Base-by-base conservation (phyloP, 306 rosid genomes). In the Glycine tomentella region DNA sequence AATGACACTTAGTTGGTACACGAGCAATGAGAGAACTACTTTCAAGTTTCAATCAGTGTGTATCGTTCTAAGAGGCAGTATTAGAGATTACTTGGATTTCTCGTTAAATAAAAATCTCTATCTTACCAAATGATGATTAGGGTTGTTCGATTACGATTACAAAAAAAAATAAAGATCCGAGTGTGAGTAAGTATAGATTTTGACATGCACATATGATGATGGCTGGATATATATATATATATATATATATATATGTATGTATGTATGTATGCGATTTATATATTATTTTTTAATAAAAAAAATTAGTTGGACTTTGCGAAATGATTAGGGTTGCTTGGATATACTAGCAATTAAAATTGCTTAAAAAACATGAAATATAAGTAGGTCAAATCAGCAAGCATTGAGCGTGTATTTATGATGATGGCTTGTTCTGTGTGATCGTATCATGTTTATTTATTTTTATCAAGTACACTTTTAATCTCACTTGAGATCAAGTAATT, bases 321-420 rank as follows among this genome's bases (percentile, higher is more conserved):
- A 86, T 86, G 82, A 79, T 86, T 86, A 69, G 69, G 72, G 53
- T 56, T 76, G 64, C 20, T n/a, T 76, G 52, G 0, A 16, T 70
- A 25, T 25, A 25, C 31, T 25, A 58, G 31, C 36, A 71, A 75
- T 79, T 69, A 65, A 70, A 79, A 75, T 56, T 61, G 31, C 11
- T 34, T 31, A 68, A 42, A 68, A 15, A 67, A 9, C 46, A 62
- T 51, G 50, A 42, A 75, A 68, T 34, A 66, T 14, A 63, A 70
- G 77, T 77, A 49, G 82, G 8, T 34, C 61, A 55, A 80, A 76
- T 58, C 36, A 86, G 59, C 31, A 59, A 45, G 74, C 74, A 74
- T 69, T 46, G 50, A 78, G 80, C 84, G 78, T 67, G 81, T 76
- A 81, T 77, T 61, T 61, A 61, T 81, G 80, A 87, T 84, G 77